Base-by-base conservation (phyloP, 805 yeast genomes). In the Starmerella vaccinii region DNA sequence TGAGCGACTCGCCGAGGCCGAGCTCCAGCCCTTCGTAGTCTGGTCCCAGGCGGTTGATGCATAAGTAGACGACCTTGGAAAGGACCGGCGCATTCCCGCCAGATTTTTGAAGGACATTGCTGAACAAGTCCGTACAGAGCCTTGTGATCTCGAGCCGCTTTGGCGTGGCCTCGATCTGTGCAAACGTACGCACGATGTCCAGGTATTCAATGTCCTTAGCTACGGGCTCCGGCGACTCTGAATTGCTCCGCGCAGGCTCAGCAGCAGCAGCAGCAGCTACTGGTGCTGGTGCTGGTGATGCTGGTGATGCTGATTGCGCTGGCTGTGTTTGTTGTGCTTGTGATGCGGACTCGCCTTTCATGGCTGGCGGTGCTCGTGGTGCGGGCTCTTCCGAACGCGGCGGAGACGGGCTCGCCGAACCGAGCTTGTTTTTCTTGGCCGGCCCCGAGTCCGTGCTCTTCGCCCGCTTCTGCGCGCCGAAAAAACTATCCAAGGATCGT, bases 21-120 rank as follows among this genome's bases (percentile, higher is more conserved):
- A 92, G 71, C 62, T 92, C 98, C 51, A 90, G 69, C 27, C 94
- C 97, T 63, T 87, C 95, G 63, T 92, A 92, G 64, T 92, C 98
- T 0, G 98, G 98, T 0, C 97, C 96, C 9, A 89, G 69, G 54
- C 90, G 71, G 64, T 90, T 90, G 63, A 90, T 88, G 67, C 84
- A 84, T 16, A 92, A 73, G 60, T 90, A 92, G 1, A 89, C 83
- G 1, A 86, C 80, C 49, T 77, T 78, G 6, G 85, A 73, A 48
- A 92, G 67, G 41, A 75, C 77, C 3, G 65, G 57, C 2, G 80
- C 77, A 40, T 77, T 72, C 22, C 55, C 58, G 16, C 46, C n/a
- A 10, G 58, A 40, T 40, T 75, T 71, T 24, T 73, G 64, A 49
- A 92, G 69, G 0, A 87, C 80, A 38, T 77, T 75, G 12, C 75